Base-by-base conservation (phyloP, 2,329 filamentous ascomycete species). In the Trichoderma aggressivum region DNA sequence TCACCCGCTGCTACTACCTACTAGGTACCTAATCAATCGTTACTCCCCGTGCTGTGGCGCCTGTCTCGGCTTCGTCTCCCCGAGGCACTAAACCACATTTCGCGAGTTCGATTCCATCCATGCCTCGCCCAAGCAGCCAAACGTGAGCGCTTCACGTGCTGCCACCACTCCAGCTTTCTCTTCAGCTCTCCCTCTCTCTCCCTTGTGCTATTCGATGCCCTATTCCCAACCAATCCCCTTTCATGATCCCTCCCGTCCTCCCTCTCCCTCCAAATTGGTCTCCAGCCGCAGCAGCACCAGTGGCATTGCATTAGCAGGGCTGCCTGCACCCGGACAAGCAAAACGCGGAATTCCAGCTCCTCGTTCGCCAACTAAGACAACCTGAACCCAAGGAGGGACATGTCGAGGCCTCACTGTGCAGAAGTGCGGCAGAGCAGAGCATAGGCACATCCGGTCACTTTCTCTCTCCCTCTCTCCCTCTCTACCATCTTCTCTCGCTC, bases 21-120 rank as follows among this genome's bases (percentile, higher is more conserved):
- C 26, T n/a, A 28, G 26, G 26, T 28, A 28, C 26, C 26, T 39
- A 18, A 18, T 21, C 11, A 47, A 47, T 32, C 7, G 4, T 32
- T 21, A 14, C 39, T 50, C 14, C 39, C 58, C 30, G 6, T 32
- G n/a, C 21, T 43, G 24, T 68, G 56, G 63, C 58, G 70, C 32
- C 58, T 21, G 71, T 72, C 71, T 70, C 71, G 67, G 66, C 66
- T 30, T 67, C 64, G 58, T 70, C 60, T 36, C 53, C 60, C 70
- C 50, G 30, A 63, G 53, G 53, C 70, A 72, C 66, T 70, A 70
- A 72, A 61, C 68, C 64, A 7, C 68, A 55, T 64, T 47, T 32
- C 39, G 59, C 47, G 34, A 53, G 26, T 34, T 34, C 39, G n/a
- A 43, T 43, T 56, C 63, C 63, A 58, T 56, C 63, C 63, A 58